Evolutionary conservation across 257 asterid species (phyloP).

Genomic region (Penstemon eatonii): DNA sequence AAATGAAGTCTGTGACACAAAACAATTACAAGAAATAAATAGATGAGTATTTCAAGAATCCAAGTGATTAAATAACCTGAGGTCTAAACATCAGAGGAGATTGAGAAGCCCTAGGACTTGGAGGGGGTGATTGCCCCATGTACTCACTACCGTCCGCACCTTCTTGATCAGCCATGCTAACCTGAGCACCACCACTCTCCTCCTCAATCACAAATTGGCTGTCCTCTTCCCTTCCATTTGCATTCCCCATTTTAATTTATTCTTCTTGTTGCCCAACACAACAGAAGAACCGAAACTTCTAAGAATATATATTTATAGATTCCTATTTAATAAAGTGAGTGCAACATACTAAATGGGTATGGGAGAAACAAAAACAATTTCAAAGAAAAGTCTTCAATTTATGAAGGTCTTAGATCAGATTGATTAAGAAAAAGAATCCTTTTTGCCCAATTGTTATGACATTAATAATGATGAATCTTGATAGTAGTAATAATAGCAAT

Average conservation of each 20-base stretch:
- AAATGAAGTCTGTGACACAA: slow-evolving; percentile 10
- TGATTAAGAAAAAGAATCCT: slow-evolving; percentile 22
- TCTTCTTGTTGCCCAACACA: slow-evolving; percentile 4
- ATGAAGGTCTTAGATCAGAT: slow-evolving; percentile 3
- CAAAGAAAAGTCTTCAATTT: neutral
- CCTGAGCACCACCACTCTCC: slow-evolving; percentile 33
- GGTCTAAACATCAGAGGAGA: slow-evolving; percentile 79
- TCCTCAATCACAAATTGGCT: slow-evolving; percentile 41
- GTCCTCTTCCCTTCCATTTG: slow-evolving; percentile 70
- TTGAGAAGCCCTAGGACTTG: slow-evolving; percentile 78
- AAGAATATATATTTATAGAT: slow-evolving; percentile 37
- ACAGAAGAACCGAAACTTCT: slow-evolving; percentile 28
- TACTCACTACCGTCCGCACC: slow-evolving; percentile 42
- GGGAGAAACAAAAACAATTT: neutral
- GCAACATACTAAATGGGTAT: slow-evolving; percentile 14
- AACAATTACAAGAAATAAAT: neutral
- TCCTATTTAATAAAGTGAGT: slow-evolving; percentile 13
- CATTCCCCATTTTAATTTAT: slow-evolving; percentile 61
- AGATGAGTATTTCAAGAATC: slow-evolving; percentile 3
- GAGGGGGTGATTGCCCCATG: slow-evolving; percentile 77
- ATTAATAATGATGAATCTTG: slow-evolving; percentile 35
- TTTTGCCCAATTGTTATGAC: slow-evolving; percentile 16
- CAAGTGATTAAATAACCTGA: slow-evolving; percentile 43
- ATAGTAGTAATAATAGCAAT: neutral
- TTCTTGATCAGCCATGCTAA: slow-evolving; percentile 32